Evolutionary conservation across 1,284 basidiomycete genomes (phyloP).

Genomic region (Xerocomus minutiporus): DNA sequence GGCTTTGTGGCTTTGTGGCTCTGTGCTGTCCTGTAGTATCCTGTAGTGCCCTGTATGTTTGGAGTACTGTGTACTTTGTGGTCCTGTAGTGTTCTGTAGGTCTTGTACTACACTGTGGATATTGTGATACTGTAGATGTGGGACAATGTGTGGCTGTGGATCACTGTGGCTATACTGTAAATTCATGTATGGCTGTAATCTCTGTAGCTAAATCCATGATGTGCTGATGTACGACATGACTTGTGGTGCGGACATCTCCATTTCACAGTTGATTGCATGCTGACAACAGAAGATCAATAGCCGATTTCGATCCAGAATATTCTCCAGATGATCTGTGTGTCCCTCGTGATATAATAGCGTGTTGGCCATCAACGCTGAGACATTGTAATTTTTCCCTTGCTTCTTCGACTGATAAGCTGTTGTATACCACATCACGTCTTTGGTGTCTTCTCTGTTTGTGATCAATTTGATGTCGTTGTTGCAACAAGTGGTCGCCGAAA

Average conservation of each 20-base stretch:
- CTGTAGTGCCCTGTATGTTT: too few relatives aligned
- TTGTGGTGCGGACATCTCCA: conserved; percentile 5
- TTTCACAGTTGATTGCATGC: conserved; percentile 2
- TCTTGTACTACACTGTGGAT: too few relatives aligned
- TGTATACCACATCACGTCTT: conserved; percentile 24
- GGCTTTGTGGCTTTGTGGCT: too few relatives aligned
- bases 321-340: neutral
- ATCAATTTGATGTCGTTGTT: conserved; percentile 33
- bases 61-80: too few relatives aligned
- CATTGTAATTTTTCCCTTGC: conserved; percentile 21
- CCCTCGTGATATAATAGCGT: neutral
- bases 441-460: conserved; percentile 25
- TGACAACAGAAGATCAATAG: conserved; percentile 2
- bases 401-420: conserved; percentile 31
- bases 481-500: conserved; percentile 10
- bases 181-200: too few relatives aligned
- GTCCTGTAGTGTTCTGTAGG: too few relatives aligned
- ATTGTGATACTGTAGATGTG: too few relatives aligned
- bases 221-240: conserved; percentile 4
- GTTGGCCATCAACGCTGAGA: conserved; percentile 5
- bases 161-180: too few relatives aligned
- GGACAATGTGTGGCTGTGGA: too few relatives aligned
- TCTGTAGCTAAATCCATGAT: too few relatives aligned
- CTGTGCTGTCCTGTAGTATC: too few relatives aligned
- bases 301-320: neutral